Evolutionary conservation across 2,329 filamentous ascomycete genomes (phyloP), one percentile per base, ranked within the genome.

Genomic region (Akanthomyces dipterigenus): DNA sequence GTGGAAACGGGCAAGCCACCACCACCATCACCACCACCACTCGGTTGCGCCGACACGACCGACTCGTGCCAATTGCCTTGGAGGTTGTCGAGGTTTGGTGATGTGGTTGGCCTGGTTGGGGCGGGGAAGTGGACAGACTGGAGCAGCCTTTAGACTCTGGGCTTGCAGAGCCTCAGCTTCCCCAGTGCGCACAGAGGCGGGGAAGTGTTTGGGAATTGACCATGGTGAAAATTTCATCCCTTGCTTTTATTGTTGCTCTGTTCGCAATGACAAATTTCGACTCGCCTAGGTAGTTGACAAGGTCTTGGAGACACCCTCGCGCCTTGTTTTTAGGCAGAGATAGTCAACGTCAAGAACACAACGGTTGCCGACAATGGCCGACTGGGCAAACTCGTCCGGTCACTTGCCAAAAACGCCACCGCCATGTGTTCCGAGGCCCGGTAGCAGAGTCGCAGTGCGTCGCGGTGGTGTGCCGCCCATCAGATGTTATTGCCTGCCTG

Each of bases 161-260:
- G 46, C 55, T 42, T 59, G 55, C 54, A 59, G 55, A 59, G 55
- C 46, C 55, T 59, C 55, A 59, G 45, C 46, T 59, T 54, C 20
- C 7, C 45, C 16, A 18, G n/a, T 11, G 6, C 22, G 12, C 12
- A 14, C 36, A 16, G 12, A 14, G 36, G 36, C 53, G 40, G 40
- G n/a, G 26, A 36, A 34, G 8, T 28, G 11, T 18, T 31, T 16
- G 18, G 11, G 8, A 45, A 12, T 38, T 40, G 28, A 31, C 5
- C 8, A 8, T 34, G 8, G 31, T 34, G 31, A 5, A 34, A 34
- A 34, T 34, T 31, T 48, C 3, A 38, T 18, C 42, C 16, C 2
- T 49, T 16, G 43, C 34, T 55, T 22, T 38, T 14, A n/a, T 42
- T 5, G 2, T 38, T 31, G 43, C 45, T 42, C 24, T 18, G 18